Percentiles rank a stretch among this genome's conserved stretches.
These are phyloP conservation scores for Rhizopogon sp. DNA, from an alignment of 768 basidiomycete genomes.

Conservation along the genomic window DNA sequence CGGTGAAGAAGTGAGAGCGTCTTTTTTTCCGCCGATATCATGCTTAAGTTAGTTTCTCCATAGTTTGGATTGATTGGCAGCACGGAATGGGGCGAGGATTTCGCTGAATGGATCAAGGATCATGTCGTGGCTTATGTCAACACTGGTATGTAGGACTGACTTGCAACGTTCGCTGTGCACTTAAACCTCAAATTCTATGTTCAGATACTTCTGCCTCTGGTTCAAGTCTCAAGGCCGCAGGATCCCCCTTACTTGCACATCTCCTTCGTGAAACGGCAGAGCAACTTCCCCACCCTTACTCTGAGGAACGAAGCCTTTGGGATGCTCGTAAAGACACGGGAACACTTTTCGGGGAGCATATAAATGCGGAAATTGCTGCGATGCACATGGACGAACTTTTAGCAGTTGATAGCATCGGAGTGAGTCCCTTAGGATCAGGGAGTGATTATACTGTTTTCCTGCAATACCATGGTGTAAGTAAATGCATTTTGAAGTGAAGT, in stretches of 20 bases:
- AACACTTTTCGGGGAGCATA: conserved; percentile 30
- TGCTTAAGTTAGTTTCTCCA: background rate
- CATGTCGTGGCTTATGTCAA: conserved; percentile 63
- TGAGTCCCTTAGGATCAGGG: conserved; percentile 43
- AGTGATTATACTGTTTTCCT: conserved; percentile 64
- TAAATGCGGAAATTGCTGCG: conserved; percentile 23
- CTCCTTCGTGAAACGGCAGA: conserved; percentile 64
- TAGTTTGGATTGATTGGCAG: conserved; percentile 52
- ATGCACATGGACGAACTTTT: conserved; percentile 18
- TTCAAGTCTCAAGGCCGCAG: conserved; percentile 45
- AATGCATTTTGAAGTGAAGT: background rate
- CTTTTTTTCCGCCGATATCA: background rate
- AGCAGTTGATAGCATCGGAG: conserved; percentile 17
- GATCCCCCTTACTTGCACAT: conserved; percentile 80
- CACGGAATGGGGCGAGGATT: conserved; percentile 70
- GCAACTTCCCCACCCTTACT: conserved; percentile 70
- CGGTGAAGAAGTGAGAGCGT: conserved; percentile 50
- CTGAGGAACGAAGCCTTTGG: conserved; percentile 66
- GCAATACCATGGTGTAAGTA: conserved; percentile 47
- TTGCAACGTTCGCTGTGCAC: background rate
- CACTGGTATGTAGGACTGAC: conserved; percentile 30
- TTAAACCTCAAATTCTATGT: background rate
- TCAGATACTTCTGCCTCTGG: conserved; percentile 46
- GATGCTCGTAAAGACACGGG: conserved; percentile 60
- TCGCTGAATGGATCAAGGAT: conserved; percentile 46